Evolutionary conservation across 2,329 filamentous ascomycete species (phyloP), one percentile per base, ranked within the genome.

Genomic region (Amphichorda felina): DNA sequence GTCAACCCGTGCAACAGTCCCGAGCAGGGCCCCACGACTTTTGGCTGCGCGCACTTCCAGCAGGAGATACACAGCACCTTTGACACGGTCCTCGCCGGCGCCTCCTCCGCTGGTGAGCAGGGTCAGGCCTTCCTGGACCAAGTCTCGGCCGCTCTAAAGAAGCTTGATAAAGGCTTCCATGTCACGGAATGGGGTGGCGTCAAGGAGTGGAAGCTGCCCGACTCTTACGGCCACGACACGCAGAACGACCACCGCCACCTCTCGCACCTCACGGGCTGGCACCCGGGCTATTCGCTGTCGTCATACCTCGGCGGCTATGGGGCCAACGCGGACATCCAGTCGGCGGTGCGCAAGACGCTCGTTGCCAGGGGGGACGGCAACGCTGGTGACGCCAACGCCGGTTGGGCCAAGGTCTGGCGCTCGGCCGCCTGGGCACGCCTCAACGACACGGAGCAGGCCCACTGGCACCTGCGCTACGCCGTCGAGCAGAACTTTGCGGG

Each of bases 331-430:
- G 50, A 46, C 2, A 64, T 45, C 17, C 60, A 63, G 26, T 38
- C 50, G 3, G 68, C 68, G 1, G 55, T 75, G 1, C 48, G 47
- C 5, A 60, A 59, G 1, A 64, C 64, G 0, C 56, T 76, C 0
- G 45, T 56, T 8, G 54, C 59, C 1, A 62, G 70, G 8, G 70
- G 68, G 0, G 44, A 51, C 2, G 68, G 69, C 2, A 63, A 61
- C 17, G 57, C 49, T 1, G 43, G 45, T 1, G 69, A 75, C 34
- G 59, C 64, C 1, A 68, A 75, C 41, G 59, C 70, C 0, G 71
- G 70, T 0, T 75, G 71, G 72, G 67, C 60, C 14, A 75, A 75
- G 40, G 64, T 74, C 1, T 75, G 71, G 71, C 63, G 72, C 0
- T 50, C 62, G 0, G 69, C 71, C 0, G 72, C 67, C 48, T 75